Conservation (phyloP, 2,329 filamentous ascomycete genomes). For the Fusarium sp. region DNA sequence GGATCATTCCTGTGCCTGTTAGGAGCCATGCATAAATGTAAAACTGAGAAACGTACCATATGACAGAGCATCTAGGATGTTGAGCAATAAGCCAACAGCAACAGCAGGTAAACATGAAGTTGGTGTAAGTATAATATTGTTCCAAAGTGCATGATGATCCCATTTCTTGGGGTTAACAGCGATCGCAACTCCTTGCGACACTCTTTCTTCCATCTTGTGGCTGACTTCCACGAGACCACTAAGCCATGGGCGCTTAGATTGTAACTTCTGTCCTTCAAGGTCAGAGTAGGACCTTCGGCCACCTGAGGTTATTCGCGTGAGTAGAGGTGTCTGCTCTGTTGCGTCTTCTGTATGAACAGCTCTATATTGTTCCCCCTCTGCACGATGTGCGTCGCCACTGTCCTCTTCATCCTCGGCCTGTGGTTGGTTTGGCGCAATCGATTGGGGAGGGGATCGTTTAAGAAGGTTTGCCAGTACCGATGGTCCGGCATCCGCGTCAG, state of each 20-base stretch:
- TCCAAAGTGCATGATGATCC: conserved; percentile 74
- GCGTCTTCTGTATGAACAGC: conserved; percentile 27
- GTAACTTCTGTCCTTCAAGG: conserved; percentile 63
- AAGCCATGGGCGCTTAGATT: conserved; percentile 49
- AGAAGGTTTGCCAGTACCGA: conserved; percentile 63
- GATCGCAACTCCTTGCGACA: conserved; percentile 47
- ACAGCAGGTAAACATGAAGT: conserved; percentile 83
- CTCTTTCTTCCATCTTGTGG: conserved; percentile 48
- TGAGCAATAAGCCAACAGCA: conserved; percentile 86
- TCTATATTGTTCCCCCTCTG: conserved; percentile 17
- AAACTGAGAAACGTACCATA: conserved; percentile 70
- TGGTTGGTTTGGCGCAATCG: conserved; percentile 38
- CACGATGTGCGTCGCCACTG: conserved; percentile 16
- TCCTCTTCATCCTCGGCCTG: conserved; percentile 17
- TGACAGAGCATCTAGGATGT: conserved; percentile 92
- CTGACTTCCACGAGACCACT: conserved; percentile 46
- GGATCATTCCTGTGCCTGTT: conserved; percentile 76
- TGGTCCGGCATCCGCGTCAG: conserved; percentile 43
- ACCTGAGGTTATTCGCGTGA: conserved; percentile 50
- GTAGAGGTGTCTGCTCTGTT: conserved; percentile 61
- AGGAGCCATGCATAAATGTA: conserved; percentile 5
- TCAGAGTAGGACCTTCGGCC: conserved; percentile 52
- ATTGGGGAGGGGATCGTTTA: conserved; percentile 60
- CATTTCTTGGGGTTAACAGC: conserved; percentile 75
- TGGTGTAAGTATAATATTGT: conserved; percentile 73